These are phyloP conservation scores for Solioccasus polychromus DNA, from an alignment of 768 basidiomycete genomes.

Conservation along the genomic window DNA sequence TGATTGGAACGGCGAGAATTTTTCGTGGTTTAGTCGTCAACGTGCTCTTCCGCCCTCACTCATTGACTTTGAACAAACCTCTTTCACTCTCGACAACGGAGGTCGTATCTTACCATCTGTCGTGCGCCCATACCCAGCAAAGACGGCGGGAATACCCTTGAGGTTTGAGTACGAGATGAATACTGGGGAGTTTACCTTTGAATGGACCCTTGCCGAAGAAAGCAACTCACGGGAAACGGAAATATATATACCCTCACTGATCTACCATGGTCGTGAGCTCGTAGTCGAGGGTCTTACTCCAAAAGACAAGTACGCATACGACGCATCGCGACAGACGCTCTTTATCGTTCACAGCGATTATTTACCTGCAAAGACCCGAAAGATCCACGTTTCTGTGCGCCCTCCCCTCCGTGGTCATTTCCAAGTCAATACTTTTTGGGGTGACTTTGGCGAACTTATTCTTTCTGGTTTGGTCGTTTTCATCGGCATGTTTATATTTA, in stretches of 20 bases:
- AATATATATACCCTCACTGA: slow-evolving; percentile 69
- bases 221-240: slow-evolving; percentile 64
- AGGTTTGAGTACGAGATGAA: slow-evolving; percentile 76
- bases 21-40: slow-evolving; percentile 82
- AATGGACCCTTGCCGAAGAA: slow-evolving; percentile 46
- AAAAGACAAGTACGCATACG: slow-evolving; percentile 55
- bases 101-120: slow-evolving; percentile 72
- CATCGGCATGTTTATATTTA: slow-evolving; percentile 28
- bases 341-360: slow-evolving; percentile 53
- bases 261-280: slow-evolving; percentile 57
- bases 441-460: slow-evolving; percentile 46
- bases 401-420: slow-evolving; percentile 54
- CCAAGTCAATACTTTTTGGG: slow-evolving; percentile 60
- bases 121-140: slow-evolving; percentile 89
- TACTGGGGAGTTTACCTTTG: slow-evolving; percentile 60
- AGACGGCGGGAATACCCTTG: slow-evolving; percentile 82
- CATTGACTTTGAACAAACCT: slow-evolving; percentile 56
- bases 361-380: slow-evolving; percentile 45
- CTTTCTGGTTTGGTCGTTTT: slow-evolving; percentile 31
- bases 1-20: slow-evolving; percentile 95
- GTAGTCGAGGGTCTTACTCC: slow-evolving; percentile 53
- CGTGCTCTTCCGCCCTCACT: slow-evolving; percentile 56
- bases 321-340: slow-evolving; percentile 69
- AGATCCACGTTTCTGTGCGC: slow-evolving; percentile 51
- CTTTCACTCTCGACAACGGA: slow-evolving; percentile 78